Evolutionary conservation across 768 basidiomycete species (phyloP), one percentile per base, ranked within the genome.

Genomic region (Pulveroboletus sp.): DNA sequence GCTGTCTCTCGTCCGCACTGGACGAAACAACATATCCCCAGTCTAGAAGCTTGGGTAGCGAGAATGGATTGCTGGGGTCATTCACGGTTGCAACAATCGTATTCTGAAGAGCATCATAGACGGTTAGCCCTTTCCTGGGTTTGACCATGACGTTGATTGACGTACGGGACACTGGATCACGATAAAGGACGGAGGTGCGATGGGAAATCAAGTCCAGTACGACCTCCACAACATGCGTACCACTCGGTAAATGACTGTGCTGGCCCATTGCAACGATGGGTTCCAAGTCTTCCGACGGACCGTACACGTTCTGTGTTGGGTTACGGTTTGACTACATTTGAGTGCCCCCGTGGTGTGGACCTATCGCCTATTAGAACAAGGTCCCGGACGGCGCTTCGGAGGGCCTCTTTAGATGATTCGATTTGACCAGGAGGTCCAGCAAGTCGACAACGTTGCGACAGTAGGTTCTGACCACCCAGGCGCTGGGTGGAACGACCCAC

Each of bases 1-100:
- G 67, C 32, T 77, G 71, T 57, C 70, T 69, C 57, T 69, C 67
- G 26, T 51, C 50, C 14, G 36, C 43, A 12, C 55, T 60, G 40
- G 58, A 68, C 5, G 61, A 52, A 18, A 68, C 58, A 6, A 67
- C 5, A 8, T 63, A 58, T 24, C 68, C 64, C 64, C 66, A 66
- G 37, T 68, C 64, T 18, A 52, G 47, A 39, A 68, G 58, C 18
- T 49, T 49, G 36, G 65, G 65, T 15, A 65, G 48, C 18, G 63
- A 56, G 51, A 67, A 60, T 2, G 58, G 60, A 38, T 65, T 62
- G 28, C 21, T 49, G 26, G 64, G 62, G 36, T 67, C 65, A 31
- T 67, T 65, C 9, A 65, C 63, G n/a, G 63, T 32, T 8, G 60
- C 50, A 12, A 65, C 51, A 6, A 67, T 31, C 14, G 58, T 52